Evolutionary conservation across 805 yeast genomes (phyloP).

Genomic region (Myxozyma neglecta): DNA sequence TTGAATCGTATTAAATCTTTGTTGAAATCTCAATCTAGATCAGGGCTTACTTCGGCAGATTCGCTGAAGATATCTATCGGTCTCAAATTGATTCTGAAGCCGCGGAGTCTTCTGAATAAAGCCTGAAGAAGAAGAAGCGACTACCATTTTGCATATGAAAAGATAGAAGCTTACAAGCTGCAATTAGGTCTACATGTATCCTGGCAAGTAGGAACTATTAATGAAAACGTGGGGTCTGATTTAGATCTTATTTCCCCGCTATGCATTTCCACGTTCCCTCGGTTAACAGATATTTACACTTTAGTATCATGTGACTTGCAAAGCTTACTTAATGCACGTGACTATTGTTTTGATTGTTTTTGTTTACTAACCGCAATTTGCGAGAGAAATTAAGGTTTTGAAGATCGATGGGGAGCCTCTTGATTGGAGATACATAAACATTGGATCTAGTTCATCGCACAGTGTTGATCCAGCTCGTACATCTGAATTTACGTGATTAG

Average conservation of each 20-base stretch:
- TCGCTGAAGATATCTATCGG: constrained; percentile 33
- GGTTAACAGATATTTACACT: too few relatives aligned
- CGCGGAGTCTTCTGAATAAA: constrained; percentile 36
- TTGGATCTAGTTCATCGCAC: too few relatives aligned
- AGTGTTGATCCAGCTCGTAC: too few relatives aligned
- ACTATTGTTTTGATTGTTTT: not conserved
- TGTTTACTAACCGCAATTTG: not conserved
- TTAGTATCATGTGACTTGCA: too few relatives aligned
- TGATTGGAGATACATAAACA: not conserved
- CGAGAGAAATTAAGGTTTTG: not conserved
- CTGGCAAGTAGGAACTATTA: too few relatives aligned
- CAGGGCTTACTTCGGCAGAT: constrained; percentile 18
- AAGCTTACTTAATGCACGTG: not conserved
- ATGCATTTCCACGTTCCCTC: too few relatives aligned
- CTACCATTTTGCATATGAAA: not conserved
- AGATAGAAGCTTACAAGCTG: not conserved
- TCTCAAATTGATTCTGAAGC: constrained; percentile 34
- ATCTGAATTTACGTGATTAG: too few relatives aligned
- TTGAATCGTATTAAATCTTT: not conserved
- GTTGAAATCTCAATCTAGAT: not conserved
- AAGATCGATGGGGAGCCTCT: not conserved
- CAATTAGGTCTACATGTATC: not conserved
- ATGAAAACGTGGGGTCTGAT: too few relatives aligned
- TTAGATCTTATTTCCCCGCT: too few relatives aligned
- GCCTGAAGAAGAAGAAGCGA: constrained; percentile 36